A percentile compares a stretch with the other conserved stretches of the same genome.
Conservation (phyloP, 2,329 filamentous ascomycete genomes). For the Paracamarosporium sp. region DNA sequence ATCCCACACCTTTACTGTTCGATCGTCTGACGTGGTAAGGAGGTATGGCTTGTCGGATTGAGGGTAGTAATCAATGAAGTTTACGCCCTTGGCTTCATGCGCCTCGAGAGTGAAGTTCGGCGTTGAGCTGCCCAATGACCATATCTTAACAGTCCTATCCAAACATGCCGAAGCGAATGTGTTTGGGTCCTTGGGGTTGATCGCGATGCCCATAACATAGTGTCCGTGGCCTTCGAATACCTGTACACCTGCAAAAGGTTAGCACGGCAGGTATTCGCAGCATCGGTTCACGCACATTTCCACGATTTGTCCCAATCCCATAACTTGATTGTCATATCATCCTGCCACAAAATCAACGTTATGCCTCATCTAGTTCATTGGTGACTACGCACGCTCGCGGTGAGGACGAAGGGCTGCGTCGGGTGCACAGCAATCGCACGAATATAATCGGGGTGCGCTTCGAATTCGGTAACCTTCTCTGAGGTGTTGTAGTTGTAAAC, state of each 20-base stretch:
- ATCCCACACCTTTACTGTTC: constrained; percentile 98
- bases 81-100: constrained; percentile 96
- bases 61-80: constrained; percentile 89
- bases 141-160: constrained; percentile 96
- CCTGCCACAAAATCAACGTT: constrained; percentile 33
- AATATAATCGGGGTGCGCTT: constrained; percentile 98
- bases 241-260: constrained; percentile 65
- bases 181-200: constrained; percentile 87
- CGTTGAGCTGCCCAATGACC: constrained; percentile 91
- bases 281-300: constrained; percentile 69
- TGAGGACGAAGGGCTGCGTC: constrained; percentile 92
- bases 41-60: constrained; percentile 80
- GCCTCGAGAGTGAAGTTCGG: constrained; percentile 97
- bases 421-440: constrained; percentile 95
- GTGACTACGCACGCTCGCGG: constrained; percentile 68
- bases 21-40: constrained; percentile 94
- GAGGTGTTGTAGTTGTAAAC: constrained; percentile 98
- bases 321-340: constrained; percentile 74
- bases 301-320: constrained; percentile 99
- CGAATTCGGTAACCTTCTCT: constrained; percentile 96
- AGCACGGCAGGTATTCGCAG: constrained; percentile 15
- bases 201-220: constrained; percentile 95
- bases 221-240: constrained; percentile 96
- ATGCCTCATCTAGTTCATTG: neutral
- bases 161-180: constrained; percentile 93